phyloP scores from a whole-genome alignment of 192 early-diverging fungal genomes.

The Mortierella antarctica region DNA sequence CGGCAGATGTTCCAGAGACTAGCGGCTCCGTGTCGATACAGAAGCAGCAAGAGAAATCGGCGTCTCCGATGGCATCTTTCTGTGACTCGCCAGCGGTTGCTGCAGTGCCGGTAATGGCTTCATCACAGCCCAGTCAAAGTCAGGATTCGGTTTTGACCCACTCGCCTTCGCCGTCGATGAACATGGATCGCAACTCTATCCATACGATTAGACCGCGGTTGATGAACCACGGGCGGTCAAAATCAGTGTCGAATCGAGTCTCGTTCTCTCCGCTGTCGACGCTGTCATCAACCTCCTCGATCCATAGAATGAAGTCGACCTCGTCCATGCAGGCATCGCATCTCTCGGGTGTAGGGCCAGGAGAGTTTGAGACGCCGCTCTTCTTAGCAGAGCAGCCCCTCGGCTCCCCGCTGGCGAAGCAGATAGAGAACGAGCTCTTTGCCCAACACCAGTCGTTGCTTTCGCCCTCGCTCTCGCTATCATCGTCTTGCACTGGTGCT shows the following conservation, averaged over 20 bases:
- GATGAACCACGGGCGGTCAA: constrained; percentile 47
- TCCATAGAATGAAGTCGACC: constrained; percentile 12
- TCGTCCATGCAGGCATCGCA: not conserved
- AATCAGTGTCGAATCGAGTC: constrained; percentile 43
- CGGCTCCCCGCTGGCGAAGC: constrained; percentile 39
- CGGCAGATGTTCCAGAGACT: no score
- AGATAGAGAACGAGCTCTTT: constrained; percentile 34
- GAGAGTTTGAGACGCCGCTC: not conserved
- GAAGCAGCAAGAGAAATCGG: not conserved
- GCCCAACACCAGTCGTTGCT: constrained; percentile 7
- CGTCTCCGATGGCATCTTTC: not conserved
- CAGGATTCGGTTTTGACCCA: not conserved
- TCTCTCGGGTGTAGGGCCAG: not conserved
- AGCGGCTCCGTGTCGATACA: no score
- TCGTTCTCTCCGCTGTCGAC: constrained; percentile 39
- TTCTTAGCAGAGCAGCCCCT: constrained; percentile 36
- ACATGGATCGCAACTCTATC: constrained; percentile 11
- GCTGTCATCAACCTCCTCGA: constrained; percentile 20
- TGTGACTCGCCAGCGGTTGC: not conserved
- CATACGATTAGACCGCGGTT: constrained; percentile 24
- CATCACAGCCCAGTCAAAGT: not conserved
- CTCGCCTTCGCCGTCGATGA: constrained; percentile 9
- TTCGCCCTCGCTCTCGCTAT: not conserved
- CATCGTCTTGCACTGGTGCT: not conserved
- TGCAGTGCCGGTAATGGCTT: not conserved